Percentiles rank a stretch among this genome's conserved stretches.
phyloP scores from a whole-genome alignment of 2,329 filamentous ascomycete species.

The Ploettnerulaceae sp. region DNA sequence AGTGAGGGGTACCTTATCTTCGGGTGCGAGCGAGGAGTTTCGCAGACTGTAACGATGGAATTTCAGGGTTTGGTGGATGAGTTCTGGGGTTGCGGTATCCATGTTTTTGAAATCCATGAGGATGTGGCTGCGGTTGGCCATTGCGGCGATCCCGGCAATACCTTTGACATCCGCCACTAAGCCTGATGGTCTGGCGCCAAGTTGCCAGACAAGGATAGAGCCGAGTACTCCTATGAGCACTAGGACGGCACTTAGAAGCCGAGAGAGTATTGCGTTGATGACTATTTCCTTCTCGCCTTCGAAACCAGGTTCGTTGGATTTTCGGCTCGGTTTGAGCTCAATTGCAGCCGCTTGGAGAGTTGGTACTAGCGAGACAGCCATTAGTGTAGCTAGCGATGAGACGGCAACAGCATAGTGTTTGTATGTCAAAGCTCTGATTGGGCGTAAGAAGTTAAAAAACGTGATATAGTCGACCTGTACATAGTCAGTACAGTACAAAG shows the following conservation, averaged over 20 bases:
- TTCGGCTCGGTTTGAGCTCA: slow-evolving; percentile 49
- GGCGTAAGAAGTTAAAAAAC: slow-evolving; percentile 59
- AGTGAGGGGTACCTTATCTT: slow-evolving; percentile 45
- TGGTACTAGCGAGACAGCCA: slow-evolving; percentile 65
- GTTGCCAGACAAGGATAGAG: slow-evolving; percentile 52
- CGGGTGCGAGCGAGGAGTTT: slow-evolving; percentile 66
- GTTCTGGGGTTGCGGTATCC: slow-evolving; percentile 60
- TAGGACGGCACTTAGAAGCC: slow-evolving; percentile 53
- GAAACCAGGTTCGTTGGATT: slow-evolving; percentile 40
- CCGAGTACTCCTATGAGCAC: slow-evolving; percentile 54
- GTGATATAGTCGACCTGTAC: slow-evolving; percentile 52
- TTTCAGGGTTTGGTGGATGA: slow-evolving; percentile 65
- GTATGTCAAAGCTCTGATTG: slow-evolving; percentile 55
- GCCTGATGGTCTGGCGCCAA: slow-evolving; percentile 59
- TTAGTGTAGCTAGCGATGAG: slow-evolving; percentile 58
- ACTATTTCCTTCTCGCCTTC: slow-evolving; percentile 47
- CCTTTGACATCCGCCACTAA: slow-evolving; percentile 65
- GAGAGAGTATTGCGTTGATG: slow-evolving; percentile 55
- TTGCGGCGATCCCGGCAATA: slow-evolving; percentile 68
- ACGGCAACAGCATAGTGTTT: slow-evolving; percentile 64
- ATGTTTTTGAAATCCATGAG: slow-evolving; percentile 69
- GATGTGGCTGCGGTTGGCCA: slow-evolving; percentile 70
- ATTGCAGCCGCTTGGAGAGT: slow-evolving; percentile 62
- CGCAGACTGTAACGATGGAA: slow-evolving; percentile 62
- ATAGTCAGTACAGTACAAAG: slow-evolving; percentile 1